Evolutionary conservation across 805 yeast genomes (phyloP), one percentile per base, ranked within the genome.

Genomic region (Brettanomyces nanus): DNA sequence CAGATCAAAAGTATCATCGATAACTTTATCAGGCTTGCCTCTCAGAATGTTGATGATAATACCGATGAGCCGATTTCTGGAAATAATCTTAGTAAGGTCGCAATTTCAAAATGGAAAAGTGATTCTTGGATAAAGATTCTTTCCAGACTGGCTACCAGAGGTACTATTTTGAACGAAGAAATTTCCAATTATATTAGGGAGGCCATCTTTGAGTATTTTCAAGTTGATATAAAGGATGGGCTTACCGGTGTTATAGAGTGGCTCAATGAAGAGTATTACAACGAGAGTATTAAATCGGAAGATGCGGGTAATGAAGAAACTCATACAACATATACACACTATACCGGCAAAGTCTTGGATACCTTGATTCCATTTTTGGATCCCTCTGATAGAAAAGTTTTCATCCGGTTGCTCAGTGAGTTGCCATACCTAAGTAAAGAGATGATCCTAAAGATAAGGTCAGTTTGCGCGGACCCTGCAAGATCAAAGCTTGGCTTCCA

Each of bases 201-300:
- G 18, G 74, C 85, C 18, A 62, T 92, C 9, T 80, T 81, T 43
- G 76, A 78, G 14, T 84, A 81, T 53, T 79, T 86, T 39, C 66
- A 85, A 49, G 78, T 71, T 9, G 85, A 83, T 52, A 77, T 89
- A 48, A 81, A 81, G 39, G 67, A 65, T 7, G 66, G 90, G 26
- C 69, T 89, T 10, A 94, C 85, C 41, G 61, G 80, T 26, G 77
- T 86, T 15, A 77, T 90, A 28, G 87, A 83, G 45, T 92, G 99
- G 99, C 63, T 92, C 39, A 89, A 83, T 51, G 98, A 92, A 60
- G 98, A 92, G 58, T 92, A 96, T 35, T 57, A 53, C 39, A 38
- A 94, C 79, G 75, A 61, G 66, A 75, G 35, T 84, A 80, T 51
- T 41, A 41, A 46, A 6, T 48, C 42, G 20, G 46, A 44, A 26